These are phyloP conservation scores for Pseudozyma pruni DNA, from an alignment of 1,284 basidiomycete species.

Conservation along the genomic window DNA sequence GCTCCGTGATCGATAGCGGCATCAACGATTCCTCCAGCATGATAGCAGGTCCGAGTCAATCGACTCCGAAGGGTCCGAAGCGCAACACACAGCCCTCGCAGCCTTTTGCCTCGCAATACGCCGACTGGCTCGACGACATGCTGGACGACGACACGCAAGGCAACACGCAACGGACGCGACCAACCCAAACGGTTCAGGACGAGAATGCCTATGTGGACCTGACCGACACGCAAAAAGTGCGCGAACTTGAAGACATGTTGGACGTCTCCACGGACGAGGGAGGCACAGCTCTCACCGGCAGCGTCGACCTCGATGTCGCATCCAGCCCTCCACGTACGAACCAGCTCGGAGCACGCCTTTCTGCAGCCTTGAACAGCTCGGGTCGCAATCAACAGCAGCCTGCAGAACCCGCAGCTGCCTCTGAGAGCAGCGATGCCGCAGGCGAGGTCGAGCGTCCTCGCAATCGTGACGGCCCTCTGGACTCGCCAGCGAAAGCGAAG, in stretches of 20 bases:
- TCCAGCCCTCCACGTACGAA: conserved; percentile 36
- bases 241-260: conserved; percentile 31
- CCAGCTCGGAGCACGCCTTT: conserved; percentile 16
- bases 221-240: conserved; percentile 28
- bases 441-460: neutral
- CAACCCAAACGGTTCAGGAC: neutral
- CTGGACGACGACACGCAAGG: conserved; percentile 16
- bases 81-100: conserved; percentile 17
- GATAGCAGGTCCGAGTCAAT: conserved; percentile 24
- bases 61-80: conserved; percentile 21
- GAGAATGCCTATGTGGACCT: conserved; percentile 5
- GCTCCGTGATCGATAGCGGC: conserved; percentile 19
- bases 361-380: conserved; percentile 27
- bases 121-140: conserved; percentile 39
- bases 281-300: neutral
- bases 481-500: conserved; percentile 39
- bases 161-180: neutral
- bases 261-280: conserved; percentile 8
- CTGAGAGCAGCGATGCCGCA: conserved; percentile 23
- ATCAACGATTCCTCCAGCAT: conserved; percentile 16
- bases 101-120: conserved; percentile 41
- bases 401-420: conserved; percentile 1
- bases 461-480: conserved; percentile 25
- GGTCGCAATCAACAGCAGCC: conserved; percentile 4
- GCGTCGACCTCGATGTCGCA: conserved; percentile 29